Conservation (phyloP, 2,329 filamentous ascomycete species). For the Dendryphion nanum region DNA sequence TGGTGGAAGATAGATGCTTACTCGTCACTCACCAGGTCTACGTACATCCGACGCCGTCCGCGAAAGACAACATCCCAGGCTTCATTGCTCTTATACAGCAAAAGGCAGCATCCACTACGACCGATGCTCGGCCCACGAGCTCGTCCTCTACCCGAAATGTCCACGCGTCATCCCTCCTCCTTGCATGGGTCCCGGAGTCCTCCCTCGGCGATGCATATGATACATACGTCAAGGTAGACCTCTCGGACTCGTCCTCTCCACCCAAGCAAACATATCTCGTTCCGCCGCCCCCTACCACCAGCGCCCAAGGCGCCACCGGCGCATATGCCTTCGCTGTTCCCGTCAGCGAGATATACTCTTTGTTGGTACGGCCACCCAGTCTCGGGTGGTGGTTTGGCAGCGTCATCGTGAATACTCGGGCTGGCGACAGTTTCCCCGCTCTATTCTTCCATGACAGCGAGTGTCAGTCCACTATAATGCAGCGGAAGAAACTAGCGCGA, state of each 20-base stretch:
- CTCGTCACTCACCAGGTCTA: conserved; percentile 67
- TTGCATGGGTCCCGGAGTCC: conserved; percentile 92
- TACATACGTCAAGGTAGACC: conserved; percentile 94
- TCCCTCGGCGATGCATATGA: conserved; percentile 78
- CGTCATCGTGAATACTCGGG: conserved; percentile 84
- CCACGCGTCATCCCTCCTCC: conserved; percentile 69
- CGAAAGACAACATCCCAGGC: conserved; percentile 93
- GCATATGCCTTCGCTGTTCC: conserved; percentile 91
- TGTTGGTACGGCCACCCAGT: conserved; percentile 87
- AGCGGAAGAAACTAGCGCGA: conserved; percentile 80
- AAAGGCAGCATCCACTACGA: conserved; percentile 51
- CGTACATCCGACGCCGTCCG: conserved; percentile 86
- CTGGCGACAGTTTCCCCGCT: conserved; percentile 90
- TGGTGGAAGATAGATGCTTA: no score
- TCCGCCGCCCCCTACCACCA: conserved; percentile 83
- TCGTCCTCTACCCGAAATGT: conserved; percentile 45
- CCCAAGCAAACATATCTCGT: conserved; percentile 88
- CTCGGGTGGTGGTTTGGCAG: conserved; percentile 99
- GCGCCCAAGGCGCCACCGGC: conserved; percentile 68
- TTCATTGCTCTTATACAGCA: conserved; percentile 94
- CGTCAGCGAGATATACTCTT: conserved; percentile 83
- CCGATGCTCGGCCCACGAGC: conserved; percentile 39
- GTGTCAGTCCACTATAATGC: conserved; percentile 90
- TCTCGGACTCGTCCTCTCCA: conserved; percentile 75
- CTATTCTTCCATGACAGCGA: conserved; percentile 98